phyloP scores from a whole-genome alignment of 2,329 filamentous ascomycete genomes.

The Cercospora berteroae region DNA sequence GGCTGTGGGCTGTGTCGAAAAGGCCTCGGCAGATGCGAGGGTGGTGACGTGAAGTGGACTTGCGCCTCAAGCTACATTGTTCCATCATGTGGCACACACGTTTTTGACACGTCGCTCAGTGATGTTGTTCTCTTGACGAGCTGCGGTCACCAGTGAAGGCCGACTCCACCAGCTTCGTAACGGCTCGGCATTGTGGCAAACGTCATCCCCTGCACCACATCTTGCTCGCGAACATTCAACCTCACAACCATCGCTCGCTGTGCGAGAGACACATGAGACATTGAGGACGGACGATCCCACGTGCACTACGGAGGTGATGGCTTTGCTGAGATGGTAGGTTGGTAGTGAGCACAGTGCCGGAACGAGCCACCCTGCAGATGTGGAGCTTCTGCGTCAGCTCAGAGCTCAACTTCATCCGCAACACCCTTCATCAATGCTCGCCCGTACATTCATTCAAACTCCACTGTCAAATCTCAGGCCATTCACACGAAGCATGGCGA shows the following conservation, averaged over 20 bases:
- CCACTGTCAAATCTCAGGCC: not conserved
- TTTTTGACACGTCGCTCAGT: not conserved
- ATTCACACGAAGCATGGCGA: not conserved
- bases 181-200: not conserved
- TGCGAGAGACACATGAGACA: no score
- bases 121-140: not conserved
- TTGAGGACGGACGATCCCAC: no score
- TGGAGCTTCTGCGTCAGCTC: not conserved
- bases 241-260: not conserved
- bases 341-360: not conserved
- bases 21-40: no score
- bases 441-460: not conserved
- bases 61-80: not conserved
- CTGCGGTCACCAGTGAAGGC: not conserved
- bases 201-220: not conserved
- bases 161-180: not conserved
- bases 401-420: not conserved
- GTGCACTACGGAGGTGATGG: no score
- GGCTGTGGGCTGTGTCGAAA: no score
- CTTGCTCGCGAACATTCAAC: not conserved
- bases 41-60: no score
- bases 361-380: not conserved
- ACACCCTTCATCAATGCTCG: not conserved
- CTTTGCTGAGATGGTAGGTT: not conserved
- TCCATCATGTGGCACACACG: not conserved